A percentile compares a stretch with the other conserved stretches of the same genome.
Evolutionary conservation across 305 asterid genomes (phyloP).

Genomic region (Solanum hybrid): DNA sequence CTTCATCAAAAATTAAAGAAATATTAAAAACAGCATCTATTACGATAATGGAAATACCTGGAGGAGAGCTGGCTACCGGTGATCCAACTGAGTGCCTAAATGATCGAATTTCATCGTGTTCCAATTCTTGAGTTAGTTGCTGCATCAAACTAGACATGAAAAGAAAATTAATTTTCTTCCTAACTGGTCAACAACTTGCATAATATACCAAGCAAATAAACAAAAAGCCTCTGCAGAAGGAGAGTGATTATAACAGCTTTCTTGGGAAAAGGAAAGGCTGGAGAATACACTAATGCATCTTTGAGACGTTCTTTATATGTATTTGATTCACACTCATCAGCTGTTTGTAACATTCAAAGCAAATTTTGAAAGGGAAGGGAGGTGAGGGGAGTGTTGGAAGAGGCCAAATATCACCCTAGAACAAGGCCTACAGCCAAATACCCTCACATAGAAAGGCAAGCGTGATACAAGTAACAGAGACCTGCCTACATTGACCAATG

Average conservation of each 20-base stretch:
- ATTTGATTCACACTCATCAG: not conserved
- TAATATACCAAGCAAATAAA: not conserved
- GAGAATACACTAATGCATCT: not conserved
- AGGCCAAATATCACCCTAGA: not conserved
- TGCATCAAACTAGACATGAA: conserved; percentile 54
- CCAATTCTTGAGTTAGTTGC: conserved; percentile 83
- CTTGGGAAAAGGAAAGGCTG: not conserved
- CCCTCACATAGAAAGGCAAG: not conserved
- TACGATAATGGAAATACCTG: conserved; percentile 36
- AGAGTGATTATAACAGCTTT: not conserved
- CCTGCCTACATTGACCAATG: not conserved
- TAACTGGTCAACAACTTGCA: not conserved
- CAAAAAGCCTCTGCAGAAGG: not conserved
- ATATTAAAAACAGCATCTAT: not conserved
- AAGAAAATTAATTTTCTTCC: conserved; percentile 5
- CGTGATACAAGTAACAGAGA: not conserved
- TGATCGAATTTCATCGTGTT: conserved; percentile 61
- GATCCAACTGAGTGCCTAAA: conserved; percentile 69
- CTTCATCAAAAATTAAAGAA: not conserved
- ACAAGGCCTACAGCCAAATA: not conserved
- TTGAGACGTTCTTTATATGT: not conserved
- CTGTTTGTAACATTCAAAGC: not conserved
- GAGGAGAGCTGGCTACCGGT: conserved; percentile 81
- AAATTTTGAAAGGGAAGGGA: not conserved
- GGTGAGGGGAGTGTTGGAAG: not conserved